A percentile compares a stretch with the other conserved stretches of the same genome.
Conservation (phyloP, 2,329 filamentous ascomycete species). For the Fusarium sarcochroum region DNA sequence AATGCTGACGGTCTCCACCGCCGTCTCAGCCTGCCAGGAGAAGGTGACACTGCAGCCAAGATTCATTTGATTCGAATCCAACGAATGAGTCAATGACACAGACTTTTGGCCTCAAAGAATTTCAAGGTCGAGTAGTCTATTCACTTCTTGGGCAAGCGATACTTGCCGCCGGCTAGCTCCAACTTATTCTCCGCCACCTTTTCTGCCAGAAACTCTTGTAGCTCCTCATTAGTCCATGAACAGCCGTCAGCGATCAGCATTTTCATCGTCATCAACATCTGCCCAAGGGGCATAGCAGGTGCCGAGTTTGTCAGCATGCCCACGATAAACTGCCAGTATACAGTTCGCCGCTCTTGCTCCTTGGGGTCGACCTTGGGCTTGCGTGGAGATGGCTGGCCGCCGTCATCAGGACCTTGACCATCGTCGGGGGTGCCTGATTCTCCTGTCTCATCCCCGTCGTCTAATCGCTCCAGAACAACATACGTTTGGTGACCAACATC, state of each 20-base stretch:
- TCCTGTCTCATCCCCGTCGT: slow-evolving; percentile 52
- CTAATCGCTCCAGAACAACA: slow-evolving; percentile 76
- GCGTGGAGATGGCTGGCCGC: slow-evolving; percentile 59
- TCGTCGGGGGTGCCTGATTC: slow-evolving; percentile 52
- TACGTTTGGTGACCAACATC: slow-evolving; percentile 69
- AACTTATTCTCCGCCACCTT: slow-evolving; percentile 82
- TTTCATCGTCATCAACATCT: slow-evolving; percentile 95
- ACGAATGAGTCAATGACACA: slow-evolving; percentile 5
- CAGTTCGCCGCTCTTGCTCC: slow-evolving; percentile 69
- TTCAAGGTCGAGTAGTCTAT: slow-evolving; percentile 6
- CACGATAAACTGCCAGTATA: slow-evolving; percentile 93
- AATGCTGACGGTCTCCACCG: slow-evolving; percentile 19
- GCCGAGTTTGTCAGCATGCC: slow-evolving; percentile 96
- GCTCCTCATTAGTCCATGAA: slow-evolving; percentile 88
- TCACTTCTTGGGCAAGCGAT: slow-evolving; percentile 74
- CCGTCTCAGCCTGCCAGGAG: slow-evolving; percentile 13
- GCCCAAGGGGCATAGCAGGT: slow-evolving; percentile 80
- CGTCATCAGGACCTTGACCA: slow-evolving; percentile 42
- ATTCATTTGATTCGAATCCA: slow-evolving; percentile 23
- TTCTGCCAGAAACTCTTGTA: slow-evolving; percentile 82
- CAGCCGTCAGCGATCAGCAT: slow-evolving; percentile 92
- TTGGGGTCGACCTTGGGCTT: slow-evolving; percentile 74
- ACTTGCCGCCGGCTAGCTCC: slow-evolving; percentile 79
- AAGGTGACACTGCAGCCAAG: slow-evolving; percentile 34
- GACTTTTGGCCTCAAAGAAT: slow-evolving; percentile 14